Evolutionary conservation across 2,329 filamentous ascomycete species (phyloP), one percentile per base, ranked within the genome.

Genomic region (Diaporthe citriasiana): DNA sequence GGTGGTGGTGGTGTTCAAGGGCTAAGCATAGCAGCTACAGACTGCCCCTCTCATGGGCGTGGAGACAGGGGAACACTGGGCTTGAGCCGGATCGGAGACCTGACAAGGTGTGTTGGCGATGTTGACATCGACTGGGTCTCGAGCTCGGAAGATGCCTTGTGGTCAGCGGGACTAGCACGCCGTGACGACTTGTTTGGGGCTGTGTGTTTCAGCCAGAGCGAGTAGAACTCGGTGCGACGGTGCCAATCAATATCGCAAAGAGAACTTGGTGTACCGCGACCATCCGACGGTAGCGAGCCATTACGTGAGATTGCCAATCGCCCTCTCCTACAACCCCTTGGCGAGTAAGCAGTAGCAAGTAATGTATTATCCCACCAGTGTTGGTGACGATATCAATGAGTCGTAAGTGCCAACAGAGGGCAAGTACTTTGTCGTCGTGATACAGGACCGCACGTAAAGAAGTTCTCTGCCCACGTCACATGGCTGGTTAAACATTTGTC

Each of bases 141-240:
- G 50, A 53, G 47, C 45, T 40, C 47, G 63, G 47, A 40, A 53
- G 30, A 53, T 68, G 63, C 63, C 63, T 68, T 40, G 63, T 51
- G 13, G 63, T 53, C 63, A 68, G 63, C 63, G 2, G 22, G 47
- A 40, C 63, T 68, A 68, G 63, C 63, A 68, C 7, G 30, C 33
- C 33, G 47, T 68, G 63, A 53, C 63, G 63, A 68, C 63, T 53
- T 68, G 63, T 68, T 68, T 51, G 70, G 33, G 70, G 70, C 70
- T 71, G 70, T 71, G 70, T 53, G 56, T 71, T 63, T 68, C 63
- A 63, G 56, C 57, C 56, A 47, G 57, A 71, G 70, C 42, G 33
- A 53, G 70, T 53, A 57, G 59, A 47, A 71, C 47, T 55, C 45
- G 63, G 70, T 60, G 70, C 47, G 25, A 63, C 38, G n/a, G 6